Base-by-base conservation (phyloP, 345 rosid genomes). In the Euphorbia pulcherrima region DNA sequence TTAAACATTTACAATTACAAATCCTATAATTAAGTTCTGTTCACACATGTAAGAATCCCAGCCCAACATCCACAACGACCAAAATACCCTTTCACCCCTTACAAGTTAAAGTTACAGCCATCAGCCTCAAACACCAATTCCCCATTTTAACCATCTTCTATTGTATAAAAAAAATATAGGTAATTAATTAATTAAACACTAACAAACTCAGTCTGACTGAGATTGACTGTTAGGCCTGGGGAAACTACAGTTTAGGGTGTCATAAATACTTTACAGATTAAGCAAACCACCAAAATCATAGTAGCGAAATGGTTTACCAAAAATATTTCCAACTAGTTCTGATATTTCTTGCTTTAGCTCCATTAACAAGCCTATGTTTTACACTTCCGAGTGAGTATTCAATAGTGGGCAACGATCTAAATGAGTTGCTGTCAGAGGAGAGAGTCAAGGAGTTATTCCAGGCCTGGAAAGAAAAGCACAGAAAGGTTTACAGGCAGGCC, bases 401-500 rank as follows among this genome's bases (percentile, higher is more conserved):
- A 18, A 79, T 85, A 47, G 62, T 83, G 23, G 80, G 72, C 23
- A 69, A 68, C 30, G 74, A 80, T 51, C 41, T 46, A 0, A 74
- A 75, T 20, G 82, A 74, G 54, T 46, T 77, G 7, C 64, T 75
- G 5, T 74, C 88, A 1, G 86, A 87, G 52, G 84, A 82, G 57
- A 54, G 76, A 9, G 69, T 79, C 40, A 26, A 74, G n/a, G 83
- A 85, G 64, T 69, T 87, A 21, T 87, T 87, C 68, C 75, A 71
- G 46, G 60, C 51, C 26, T 87, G 92, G 92, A 80, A 73, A 70
- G 75, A 53, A 35, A 80, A 79, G 80, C 83, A 87, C 59, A n/a
- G 68, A 28, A 87, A 85, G 73, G 83, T 79, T 53, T 85, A 87
- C 77, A 69, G n/a, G 39, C 69, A 64, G 5, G 76, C 59, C 1